These are phyloP conservation scores for Athelia psychrophila DNA, from an alignment of 1,284 basidiomycete species.

Conservation along the genomic window DNA sequence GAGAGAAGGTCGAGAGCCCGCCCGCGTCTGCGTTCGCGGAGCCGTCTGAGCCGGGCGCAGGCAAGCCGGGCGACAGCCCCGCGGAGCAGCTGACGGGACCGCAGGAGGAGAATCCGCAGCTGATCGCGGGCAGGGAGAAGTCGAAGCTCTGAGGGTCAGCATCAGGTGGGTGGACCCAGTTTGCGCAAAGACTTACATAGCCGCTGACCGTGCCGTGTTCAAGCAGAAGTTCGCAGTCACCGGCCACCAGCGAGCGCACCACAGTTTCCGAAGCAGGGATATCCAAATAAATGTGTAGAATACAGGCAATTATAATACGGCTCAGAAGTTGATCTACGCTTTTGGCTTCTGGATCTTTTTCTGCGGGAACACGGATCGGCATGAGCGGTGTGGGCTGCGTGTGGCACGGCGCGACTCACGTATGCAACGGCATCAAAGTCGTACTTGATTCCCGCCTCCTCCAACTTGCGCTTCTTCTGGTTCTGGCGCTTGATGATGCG, in stretches of 20 bases:
- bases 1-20: slow-evolving; percentile 9
- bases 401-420: slow-evolving; percentile 38
- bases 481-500: slow-evolving; percentile 79
- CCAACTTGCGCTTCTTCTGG: slow-evolving; percentile 77
- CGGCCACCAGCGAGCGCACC: no score
- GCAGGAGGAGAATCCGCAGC: slow-evolving; percentile 34
- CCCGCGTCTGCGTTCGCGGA: slow-evolving; percentile 25
- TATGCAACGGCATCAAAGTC: slow-evolving; percentile 76
- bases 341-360: background rate
- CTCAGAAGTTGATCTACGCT: no score
- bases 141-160: slow-evolving; percentile 10
- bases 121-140: slow-evolving; percentile 11
- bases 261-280: no score
- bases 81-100: slow-evolving; percentile 17
- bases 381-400: slow-evolving; percentile 3
- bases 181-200: no score
- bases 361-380: background rate
- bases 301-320: no score
- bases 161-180: no score
- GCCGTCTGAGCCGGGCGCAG: slow-evolving; percentile 29
- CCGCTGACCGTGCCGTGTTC: no score
- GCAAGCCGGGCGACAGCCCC: slow-evolving; percentile 23
- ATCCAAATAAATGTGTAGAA: no score
- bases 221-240: no score
- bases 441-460: slow-evolving; percentile 86